Evolutionary conservation across 2,329 filamentous ascomycete species (phyloP).

Genomic region (Claviceps citrina): DNA sequence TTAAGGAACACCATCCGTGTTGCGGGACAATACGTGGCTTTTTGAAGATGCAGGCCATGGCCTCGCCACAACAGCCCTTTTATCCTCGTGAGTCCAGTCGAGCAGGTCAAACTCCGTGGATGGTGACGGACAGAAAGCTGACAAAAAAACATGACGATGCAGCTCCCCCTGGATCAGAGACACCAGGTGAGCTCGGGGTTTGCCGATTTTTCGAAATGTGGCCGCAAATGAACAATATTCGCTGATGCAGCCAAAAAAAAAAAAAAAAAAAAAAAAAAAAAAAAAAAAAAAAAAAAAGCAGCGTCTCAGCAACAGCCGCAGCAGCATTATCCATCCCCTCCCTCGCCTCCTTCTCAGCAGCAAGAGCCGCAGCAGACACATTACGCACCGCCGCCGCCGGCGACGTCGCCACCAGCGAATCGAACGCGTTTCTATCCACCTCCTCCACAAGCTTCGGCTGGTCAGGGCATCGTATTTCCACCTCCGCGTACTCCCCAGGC

Average conservation of each 20-base stretch:
- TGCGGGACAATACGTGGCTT: too few relatives aligned
- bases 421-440: conserved; percentile 29
- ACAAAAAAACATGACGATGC: conserved; percentile 3
- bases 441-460: conserved; percentile 11
- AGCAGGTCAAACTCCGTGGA: too few relatives aligned
- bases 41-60: too few relatives aligned
- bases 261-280: too few relatives aligned
- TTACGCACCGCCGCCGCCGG: conserved; percentile 32
- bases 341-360: conserved; percentile 10
- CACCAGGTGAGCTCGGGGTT: conserved; percentile 11
- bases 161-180: conserved; percentile 6
- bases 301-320: conserved; percentile 11
- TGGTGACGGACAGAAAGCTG: too few relatives aligned
- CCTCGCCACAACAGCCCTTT: conserved; percentile 25
- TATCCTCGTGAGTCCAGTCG: conserved; percentile 35
- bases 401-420: conserved; percentile 31
- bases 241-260: neutral
- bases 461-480: conserved; percentile 13
- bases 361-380: conserved; percentile 17
- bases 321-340: neutral
- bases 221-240: too few relatives aligned
- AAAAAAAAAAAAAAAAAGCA: too few relatives aligned
- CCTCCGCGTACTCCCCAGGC: conserved; percentile 14
- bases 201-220: too few relatives aligned
- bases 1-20: too few relatives aligned